Conservation (phyloP, 2,329 filamentous ascomycete species). For the Nigrograna mackinnonii region DNA sequence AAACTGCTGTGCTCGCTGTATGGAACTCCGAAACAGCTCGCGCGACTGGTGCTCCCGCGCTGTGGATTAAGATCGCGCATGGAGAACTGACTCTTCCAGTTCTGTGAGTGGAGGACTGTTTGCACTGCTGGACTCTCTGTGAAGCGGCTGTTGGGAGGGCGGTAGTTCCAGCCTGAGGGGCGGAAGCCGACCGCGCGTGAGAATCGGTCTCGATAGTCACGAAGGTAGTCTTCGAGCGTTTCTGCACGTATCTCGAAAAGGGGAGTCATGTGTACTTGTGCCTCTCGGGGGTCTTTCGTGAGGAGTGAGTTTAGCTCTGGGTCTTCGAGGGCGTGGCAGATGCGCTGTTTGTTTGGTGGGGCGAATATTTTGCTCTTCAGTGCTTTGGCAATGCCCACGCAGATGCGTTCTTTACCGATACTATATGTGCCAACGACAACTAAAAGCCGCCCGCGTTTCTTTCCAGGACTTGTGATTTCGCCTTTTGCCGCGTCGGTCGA, state of each 20-base stretch:
- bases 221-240: slow-evolving; percentile 87
- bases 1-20: slow-evolving; percentile 98
- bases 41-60: slow-evolving; percentile 79
- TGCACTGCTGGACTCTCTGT: slow-evolving; percentile 66
- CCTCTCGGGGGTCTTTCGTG: slow-evolving; percentile 78
- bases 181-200: slow-evolving; percentile 86
- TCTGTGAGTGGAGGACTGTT: slow-evolving; percentile 66
- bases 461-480: slow-evolving; percentile 24
- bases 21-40: slow-evolving; percentile 89
- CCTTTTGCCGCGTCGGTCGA: slow-evolving; percentile 35
- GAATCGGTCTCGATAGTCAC: slow-evolving; percentile 79
- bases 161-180: slow-evolving; percentile 93
- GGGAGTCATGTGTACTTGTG: slow-evolving; percentile 97
- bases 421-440: slow-evolving; percentile 96
- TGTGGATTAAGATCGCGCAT: slow-evolving; percentile 77
- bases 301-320: slow-evolving; percentile 76
- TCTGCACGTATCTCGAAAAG: slow-evolving; percentile 92
- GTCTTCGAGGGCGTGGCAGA: slow-evolving; percentile 85
- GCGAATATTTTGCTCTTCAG: slow-evolving; percentile 89
- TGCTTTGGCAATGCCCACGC: slow-evolving; percentile 85
- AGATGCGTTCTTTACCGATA: slow-evolving; percentile 97
- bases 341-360: slow-evolving; percentile 77
- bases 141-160: slow-evolving; percentile 67
- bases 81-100: slow-evolving; percentile 77
- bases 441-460: slow-evolving; percentile 69